These are phyloP conservation scores for Coniochaeta sp. DNA, from an alignment of 2,329 filamentous ascomycete species.

Conservation along the genomic window DNA sequence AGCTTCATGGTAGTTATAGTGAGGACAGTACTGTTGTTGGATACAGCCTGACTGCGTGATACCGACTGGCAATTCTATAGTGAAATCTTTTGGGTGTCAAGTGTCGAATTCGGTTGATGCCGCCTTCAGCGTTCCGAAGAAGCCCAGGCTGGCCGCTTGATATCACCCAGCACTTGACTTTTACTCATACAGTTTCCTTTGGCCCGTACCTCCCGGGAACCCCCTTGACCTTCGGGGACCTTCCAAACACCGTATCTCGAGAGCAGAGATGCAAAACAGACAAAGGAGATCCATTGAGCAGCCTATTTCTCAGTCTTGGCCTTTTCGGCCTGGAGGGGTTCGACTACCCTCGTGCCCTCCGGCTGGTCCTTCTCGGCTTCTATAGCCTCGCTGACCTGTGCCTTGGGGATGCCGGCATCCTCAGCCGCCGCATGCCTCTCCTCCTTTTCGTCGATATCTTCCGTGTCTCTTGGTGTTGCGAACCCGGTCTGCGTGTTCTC, in stretches of 20 bases:
- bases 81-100: not conserved
- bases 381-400: slow-evolving; percentile 44
- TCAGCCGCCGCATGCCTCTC: slow-evolving; percentile 53
- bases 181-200: not conserved
- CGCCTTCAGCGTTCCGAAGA: not conserved
- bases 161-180: not conserved
- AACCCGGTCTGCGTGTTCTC: slow-evolving; percentile 69
- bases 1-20: not conserved
- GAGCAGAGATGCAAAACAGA: slow-evolving; percentile 1
- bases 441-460: slow-evolving; percentile 93
- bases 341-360: slow-evolving; percentile 18
- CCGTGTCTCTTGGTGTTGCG: slow-evolving; percentile 72
- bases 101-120: not conserved
- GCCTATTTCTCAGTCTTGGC: slow-evolving; percentile 25
- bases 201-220: not conserved
- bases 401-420: slow-evolving; percentile 33
- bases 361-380: slow-evolving; percentile 46
- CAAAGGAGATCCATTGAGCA: slow-evolving; percentile 1
- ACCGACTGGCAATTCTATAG: not conserved
- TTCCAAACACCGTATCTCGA: not conserved
- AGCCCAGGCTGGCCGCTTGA: not conserved
- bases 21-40: not conserved
- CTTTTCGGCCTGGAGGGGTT: slow-evolving; percentile 30
- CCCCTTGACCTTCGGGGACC: not conserved
- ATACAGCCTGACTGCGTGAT: not conserved